A percentile compares a stretch with the other conserved stretches of the same genome.
These are phyloP conservation scores for Trichomonascaceae sp. DNA, from an alignment of 1,139 yeast species.

Conservation along the genomic window DNA sequence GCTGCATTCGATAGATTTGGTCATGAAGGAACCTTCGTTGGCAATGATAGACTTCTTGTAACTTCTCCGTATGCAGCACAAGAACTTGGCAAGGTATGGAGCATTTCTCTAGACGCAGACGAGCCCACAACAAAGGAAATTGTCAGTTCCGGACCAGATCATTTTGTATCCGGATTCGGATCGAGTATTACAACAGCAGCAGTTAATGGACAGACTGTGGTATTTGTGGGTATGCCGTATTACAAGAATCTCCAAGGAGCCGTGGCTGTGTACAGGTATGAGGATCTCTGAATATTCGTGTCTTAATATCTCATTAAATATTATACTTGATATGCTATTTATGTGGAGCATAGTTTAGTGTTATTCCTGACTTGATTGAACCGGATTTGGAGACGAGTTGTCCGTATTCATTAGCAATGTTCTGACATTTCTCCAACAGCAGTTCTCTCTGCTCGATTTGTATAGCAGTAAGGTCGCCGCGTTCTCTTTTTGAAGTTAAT, in stretches of 20 bases:
- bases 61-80: slow-evolving; percentile 38
- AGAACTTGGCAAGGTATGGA: slow-evolving; percentile 43
- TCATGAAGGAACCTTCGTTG: slow-evolving; percentile 26
- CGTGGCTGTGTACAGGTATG: slow-evolving; percentile 20
- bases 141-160: slow-evolving; percentile 26
- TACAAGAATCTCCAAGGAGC: slow-evolving; percentile 28
- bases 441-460: slow-evolving; percentile 30
- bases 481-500: slow-evolving; percentile 26
- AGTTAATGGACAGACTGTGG: slow-evolving; percentile 19
- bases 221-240: slow-evolving; percentile 45
- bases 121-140: slow-evolving; percentile 13
- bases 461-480: slow-evolving; percentile 24
- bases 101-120: slow-evolving; percentile 23
- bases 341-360: slow-evolving; percentile 6
- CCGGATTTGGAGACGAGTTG: slow-evolving; percentile 19
- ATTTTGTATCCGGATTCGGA: slow-evolving; percentile 40
- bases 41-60: slow-evolving; percentile 27
- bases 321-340: not conserved
- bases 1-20: slow-evolving; percentile 33
- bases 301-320: slow-evolving; percentile 7
- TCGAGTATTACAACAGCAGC: slow-evolving; percentile 28
- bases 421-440: slow-evolving; percentile 24
- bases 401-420: slow-evolving; percentile 27
- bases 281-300: not conserved
- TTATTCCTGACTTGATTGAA: not conserved